Conservation (phyloP, 2,329 filamentous ascomycete species). For the Aspergillus spinulosporus region DNA sequence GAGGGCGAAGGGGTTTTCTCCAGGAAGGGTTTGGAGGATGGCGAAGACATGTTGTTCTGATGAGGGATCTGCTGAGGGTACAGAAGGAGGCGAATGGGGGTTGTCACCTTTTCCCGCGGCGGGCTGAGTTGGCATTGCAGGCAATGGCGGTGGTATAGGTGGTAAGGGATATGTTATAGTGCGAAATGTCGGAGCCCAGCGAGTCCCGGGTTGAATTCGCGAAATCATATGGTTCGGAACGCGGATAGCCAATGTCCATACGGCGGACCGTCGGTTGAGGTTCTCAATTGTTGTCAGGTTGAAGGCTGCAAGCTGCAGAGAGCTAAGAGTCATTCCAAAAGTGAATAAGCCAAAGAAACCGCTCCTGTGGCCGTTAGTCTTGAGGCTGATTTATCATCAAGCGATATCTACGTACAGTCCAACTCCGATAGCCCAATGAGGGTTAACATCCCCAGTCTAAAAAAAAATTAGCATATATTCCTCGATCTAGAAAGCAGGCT, state of each 20-base stretch:
- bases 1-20: slow-evolving; percentile 84
- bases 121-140: slow-evolving; percentile 6
- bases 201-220: slow-evolving; percentile 31
- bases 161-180: slow-evolving; percentile 45
- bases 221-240: slow-evolving; percentile 53
- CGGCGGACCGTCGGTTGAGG: slow-evolving; percentile 60
- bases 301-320: slow-evolving; percentile 65
- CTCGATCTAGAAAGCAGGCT: slow-evolving; percentile 17
- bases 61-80: neutral
- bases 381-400: too few species aligned
- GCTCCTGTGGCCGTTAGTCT: slow-evolving; percentile 39
- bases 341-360: slow-evolving; percentile 80
- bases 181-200: slow-evolving; percentile 37
- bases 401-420: slow-evolving; percentile 52
- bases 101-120: slow-evolving; percentile 20
- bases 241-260: slow-evolving; percentile 73
- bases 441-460: slow-evolving; percentile 47
- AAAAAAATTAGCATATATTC: too few species aligned
- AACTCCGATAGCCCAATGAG: slow-evolving; percentile 66
- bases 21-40: slow-evolving; percentile 69
- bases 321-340: slow-evolving; percentile 72
- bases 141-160: slow-evolving; percentile 19
- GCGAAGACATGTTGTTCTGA: slow-evolving; percentile 69
- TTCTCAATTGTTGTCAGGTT: slow-evolving; percentile 87
- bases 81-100: slow-evolving; percentile 13